Base-by-base conservation (phyloP, 2,329 filamentous ascomycete species). In the Hypoxylon sp. region DNA sequence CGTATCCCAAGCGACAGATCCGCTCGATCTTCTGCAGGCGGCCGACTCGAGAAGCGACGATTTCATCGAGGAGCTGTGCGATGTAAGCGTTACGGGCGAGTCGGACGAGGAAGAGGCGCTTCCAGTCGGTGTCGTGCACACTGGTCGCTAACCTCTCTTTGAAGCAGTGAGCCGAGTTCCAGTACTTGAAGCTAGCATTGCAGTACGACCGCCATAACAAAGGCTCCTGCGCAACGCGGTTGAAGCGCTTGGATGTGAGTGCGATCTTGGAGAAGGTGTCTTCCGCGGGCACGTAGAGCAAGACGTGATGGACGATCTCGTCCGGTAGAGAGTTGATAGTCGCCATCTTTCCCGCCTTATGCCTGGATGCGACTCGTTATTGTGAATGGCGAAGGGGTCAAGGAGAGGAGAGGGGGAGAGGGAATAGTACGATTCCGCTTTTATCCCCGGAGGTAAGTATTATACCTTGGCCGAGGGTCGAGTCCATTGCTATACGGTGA, bases 191-290 rank as follows among this genome's bases (percentile, higher is more conserved):
- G 53, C 80, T 78, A 29, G 75, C 75, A 51, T 77, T 74, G 74
- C 95, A 98, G 71, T 94, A 85, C 67, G 84, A 76, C 62, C 87
- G 87, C 94, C 95, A 98, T 49, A 97, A 80, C 21, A 93, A 77
- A 6, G 88, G 86, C 56, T 91, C 88, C 65, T 87, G 86, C 33
- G 86, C 83, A 53, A 96, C 78, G 43, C 80, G 78, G 66, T 85
- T 78, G 66, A 94, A 82, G 56, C 86, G 85, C 64, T 79, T 84
- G 18, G 84, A 91, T 9, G 89, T 80, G 21, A 74, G 72, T 60
- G 84, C 79, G 31, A 87, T 67, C 53, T 69, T 73, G 11, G 64
- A 49, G 33, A 87, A 72, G 45, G 79, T 80, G 58, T 88, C 81
- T 54, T 79, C 79, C 64, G 82, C 88, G 69, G 75, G 85, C 70